phyloP scores from a whole-genome alignment of 2,329 filamentous ascomycete genomes.

The Pezicula rhizophila region DNA sequence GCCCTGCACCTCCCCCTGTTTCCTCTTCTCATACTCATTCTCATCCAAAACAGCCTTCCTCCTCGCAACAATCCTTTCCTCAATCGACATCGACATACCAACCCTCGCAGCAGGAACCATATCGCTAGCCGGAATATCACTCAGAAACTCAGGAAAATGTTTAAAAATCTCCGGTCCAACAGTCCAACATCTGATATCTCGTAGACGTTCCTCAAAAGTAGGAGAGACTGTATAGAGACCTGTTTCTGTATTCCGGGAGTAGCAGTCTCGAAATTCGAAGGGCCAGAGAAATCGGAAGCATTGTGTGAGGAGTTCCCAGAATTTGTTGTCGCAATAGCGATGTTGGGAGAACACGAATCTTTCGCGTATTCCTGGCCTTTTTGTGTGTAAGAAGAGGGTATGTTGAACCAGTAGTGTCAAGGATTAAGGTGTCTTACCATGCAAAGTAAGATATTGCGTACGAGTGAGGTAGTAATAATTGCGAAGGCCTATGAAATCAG shows the following conservation, averaged over 20 bases:
- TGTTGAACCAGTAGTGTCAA: no score
- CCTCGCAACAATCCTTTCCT: no score
- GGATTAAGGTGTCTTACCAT: background rate
- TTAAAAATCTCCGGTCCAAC: background rate
- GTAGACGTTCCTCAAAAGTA: background rate
- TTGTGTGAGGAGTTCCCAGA: background rate
- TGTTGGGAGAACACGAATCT: background rate
- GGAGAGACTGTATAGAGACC: background rate
- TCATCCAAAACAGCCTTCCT: no score
- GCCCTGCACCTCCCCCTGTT: no score
- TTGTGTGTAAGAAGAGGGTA: background rate
- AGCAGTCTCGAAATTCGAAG: background rate
- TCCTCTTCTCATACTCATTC: no score
- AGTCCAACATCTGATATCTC: background rate
- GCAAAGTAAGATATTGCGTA: background rate
- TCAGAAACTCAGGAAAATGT: background rate
- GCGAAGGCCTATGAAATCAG: background rate
- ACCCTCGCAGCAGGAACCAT: no score
- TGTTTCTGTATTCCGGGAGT: background rate
- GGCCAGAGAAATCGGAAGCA: background rate
- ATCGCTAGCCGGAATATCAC: background rate
- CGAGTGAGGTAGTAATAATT: background rate
- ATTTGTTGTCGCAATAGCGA: background rate
- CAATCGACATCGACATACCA: no score
- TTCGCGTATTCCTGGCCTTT: background rate